These are phyloP conservation scores for Mortierella polycephala DNA, from an alignment of 371 early-diverging fungal species.

Conservation along the genomic window DNA sequence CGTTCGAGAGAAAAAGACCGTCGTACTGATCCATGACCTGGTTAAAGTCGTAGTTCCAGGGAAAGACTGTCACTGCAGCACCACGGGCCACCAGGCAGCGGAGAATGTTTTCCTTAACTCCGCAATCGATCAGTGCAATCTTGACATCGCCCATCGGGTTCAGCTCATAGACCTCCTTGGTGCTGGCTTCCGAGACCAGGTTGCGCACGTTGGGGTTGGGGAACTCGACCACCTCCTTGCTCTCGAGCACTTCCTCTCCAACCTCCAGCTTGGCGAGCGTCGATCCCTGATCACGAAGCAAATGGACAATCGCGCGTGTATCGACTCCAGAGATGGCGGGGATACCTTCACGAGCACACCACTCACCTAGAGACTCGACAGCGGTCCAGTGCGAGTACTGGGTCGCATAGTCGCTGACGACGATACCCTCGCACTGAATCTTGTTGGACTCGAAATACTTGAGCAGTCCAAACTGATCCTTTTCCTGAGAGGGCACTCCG, in stretches of 20 bases:
- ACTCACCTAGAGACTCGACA: constrained; percentile 83
- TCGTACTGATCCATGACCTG: constrained; percentile 72
- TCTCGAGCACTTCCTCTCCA: constrained; percentile 61
- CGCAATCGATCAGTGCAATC: constrained; percentile 88
- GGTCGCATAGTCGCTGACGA: constrained; percentile 87
- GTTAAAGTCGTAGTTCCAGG: constrained; percentile 85
- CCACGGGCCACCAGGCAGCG: constrained; percentile 85
- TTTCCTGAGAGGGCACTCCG: constrained; percentile 86
- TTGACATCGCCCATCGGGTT: constrained; percentile 80
- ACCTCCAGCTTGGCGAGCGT: constrained; percentile 81
- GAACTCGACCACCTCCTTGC: constrained; percentile 59
- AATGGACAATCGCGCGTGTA: constrained; percentile 90
- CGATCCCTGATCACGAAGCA: constrained; percentile 87
- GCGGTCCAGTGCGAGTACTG: constrained; percentile 95
- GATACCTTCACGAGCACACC: constrained; percentile 88
- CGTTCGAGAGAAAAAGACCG: constrained; percentile 94
- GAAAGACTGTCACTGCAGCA: constrained; percentile 86
- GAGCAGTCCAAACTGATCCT: constrained; percentile 84
- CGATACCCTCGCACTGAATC: constrained; percentile 88
- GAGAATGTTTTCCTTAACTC: constrained; percentile 93
- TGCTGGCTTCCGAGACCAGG: constrained; percentile 82
- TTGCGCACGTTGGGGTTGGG: constrained; percentile 85
- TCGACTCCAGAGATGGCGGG: constrained; percentile 96
- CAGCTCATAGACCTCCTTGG: constrained; percentile 73
- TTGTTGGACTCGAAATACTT: constrained; percentile 87